Evolutionary conservation across 495 filamentous ascomycete species (phyloP), one percentile per base, ranked within the genome.

Genomic region (Chaetomidium leptoderma): DNA sequence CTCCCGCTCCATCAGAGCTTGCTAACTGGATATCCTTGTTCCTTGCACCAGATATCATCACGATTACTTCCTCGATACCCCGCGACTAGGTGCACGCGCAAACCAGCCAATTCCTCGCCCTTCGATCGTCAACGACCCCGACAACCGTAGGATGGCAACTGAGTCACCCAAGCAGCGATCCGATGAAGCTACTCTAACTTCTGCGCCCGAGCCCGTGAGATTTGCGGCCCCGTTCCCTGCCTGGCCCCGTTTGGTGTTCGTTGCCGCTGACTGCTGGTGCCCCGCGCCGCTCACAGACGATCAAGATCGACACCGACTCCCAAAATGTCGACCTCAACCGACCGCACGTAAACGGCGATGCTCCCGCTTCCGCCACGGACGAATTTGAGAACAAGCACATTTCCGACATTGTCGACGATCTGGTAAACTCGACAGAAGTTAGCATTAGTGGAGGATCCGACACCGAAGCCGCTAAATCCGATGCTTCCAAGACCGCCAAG

Each of bases 371-470:
- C 45, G 45, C 59, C 46, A 68, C 67, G 46, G 73, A 78, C 65
- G 78, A 77, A 39, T 56, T 72, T 52, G 78, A 77, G 63, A 72
- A 76, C 60, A 79, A 77, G 65, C 76, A 75, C 58, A 75, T 81
- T 59, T 63, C 74, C 63, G 79, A 81, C 17, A 70, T 74, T 51
- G 66, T 76, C 35, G 78, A 82, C 57, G 71, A 80, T 67, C 57
- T 72, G 53, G 70, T 78, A 33, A 74, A 74, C 63, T 83, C 80
- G 29, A 73, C 79, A 53, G 80, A 81, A 61, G 78, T 76, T 55
- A 82, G 79, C 63, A 70, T 81, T 60, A 85, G 82, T 68, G 83
- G 80, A 67, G 83, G 83, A 63, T 90, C 87, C 48, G 87, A 89
- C 73, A 88, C 79, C 51, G 87, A 90, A 58, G 73, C 80, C 44